Conservation (phyloP, 2,329 filamentous ascomycete species). For the Pestalotiopsis fici region DNA sequence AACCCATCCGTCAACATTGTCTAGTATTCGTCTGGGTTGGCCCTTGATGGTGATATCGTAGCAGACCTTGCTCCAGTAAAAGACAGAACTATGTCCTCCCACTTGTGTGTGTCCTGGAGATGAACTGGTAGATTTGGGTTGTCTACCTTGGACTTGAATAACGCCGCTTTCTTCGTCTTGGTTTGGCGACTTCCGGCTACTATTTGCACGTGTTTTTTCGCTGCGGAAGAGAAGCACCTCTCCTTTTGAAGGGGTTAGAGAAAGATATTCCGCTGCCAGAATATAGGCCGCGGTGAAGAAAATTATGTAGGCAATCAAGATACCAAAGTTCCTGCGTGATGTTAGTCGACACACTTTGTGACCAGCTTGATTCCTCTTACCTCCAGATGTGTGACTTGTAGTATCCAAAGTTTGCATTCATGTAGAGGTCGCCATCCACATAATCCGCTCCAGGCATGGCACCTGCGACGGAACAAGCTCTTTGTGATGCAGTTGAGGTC, state of each 20-base stretch:
- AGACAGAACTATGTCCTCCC: constrained; percentile 53
- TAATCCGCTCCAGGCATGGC: constrained; percentile 48
- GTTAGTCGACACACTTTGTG: background rate
- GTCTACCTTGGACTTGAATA: constrained; percentile 34
- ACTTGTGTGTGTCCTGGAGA: constrained; percentile 31
- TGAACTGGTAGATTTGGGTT: constrained; percentile 38
- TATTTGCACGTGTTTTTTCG: constrained; percentile 58
- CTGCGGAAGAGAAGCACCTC: constrained; percentile 73
- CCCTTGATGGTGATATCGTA: constrained; percentile 75
- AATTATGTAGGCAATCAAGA: constrained; percentile 62
- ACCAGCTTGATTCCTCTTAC: background rate
- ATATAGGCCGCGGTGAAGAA: constrained; percentile 63
- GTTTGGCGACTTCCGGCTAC: constrained; percentile 24
- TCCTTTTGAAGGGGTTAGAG: constrained; percentile 67
- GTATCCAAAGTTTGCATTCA: constrained; percentile 56
- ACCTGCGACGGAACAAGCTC: constrained; percentile 55
- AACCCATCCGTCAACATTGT: constrained; percentile 87
- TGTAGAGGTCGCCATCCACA: constrained; percentile 60
- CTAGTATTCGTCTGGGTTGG: constrained; percentile 71
- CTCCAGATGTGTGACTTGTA: constrained; percentile 58
- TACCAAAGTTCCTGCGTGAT: constrained; percentile 59
- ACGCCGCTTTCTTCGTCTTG: constrained; percentile 55
- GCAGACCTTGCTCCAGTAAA: constrained; percentile 81
- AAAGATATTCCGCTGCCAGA: constrained; percentile 62
- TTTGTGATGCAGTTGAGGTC: constrained; percentile 41